Percentiles rank a stretch among this genome's conserved stretches.
phyloP scores from a whole-genome alignment of 2,329 filamentous ascomycete genomes.

The Colletotrichum sp. region DNA sequence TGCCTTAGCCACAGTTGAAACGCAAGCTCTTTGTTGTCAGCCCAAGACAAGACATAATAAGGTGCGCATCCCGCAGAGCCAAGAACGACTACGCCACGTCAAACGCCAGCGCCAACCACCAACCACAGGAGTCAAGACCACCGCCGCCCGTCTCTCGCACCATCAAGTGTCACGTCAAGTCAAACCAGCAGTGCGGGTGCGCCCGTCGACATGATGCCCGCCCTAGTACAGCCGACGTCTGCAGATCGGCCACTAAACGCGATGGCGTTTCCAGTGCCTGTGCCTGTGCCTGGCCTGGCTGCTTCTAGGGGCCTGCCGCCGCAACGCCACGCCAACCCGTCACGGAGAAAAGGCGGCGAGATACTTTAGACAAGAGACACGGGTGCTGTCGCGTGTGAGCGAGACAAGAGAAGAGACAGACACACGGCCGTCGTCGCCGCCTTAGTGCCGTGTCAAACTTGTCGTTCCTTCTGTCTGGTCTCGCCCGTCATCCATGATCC shows the following conservation, averaged over 20 bases:
- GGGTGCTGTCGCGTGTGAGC: not conserved
- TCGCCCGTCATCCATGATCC: not conserved
- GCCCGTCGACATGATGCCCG: conserved; percentile 12
- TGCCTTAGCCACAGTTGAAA: not conserved
- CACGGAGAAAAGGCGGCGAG: not conserved
- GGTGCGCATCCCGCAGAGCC: not conserved
- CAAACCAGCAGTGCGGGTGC: not conserved
- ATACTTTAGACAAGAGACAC: not conserved
- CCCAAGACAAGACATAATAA: not conserved
- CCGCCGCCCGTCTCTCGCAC: not conserved
- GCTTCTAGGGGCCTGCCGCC: not conserved
- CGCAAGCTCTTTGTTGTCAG: not conserved
- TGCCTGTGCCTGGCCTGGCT: not conserved
- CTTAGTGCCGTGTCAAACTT: conserved; percentile 8
- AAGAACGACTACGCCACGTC: not conserved
- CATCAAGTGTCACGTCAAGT: not conserved
- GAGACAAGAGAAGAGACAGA: not conserved
- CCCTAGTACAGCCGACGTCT: conserved; percentile 5
- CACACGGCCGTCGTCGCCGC: not conserved
- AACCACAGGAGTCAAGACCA: not conserved
- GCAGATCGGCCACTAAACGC: conserved; percentile 18
- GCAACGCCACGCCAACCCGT: not conserved
- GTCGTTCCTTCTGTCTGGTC: not conserved
- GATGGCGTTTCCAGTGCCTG: not conserved
- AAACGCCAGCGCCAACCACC: not conserved